phyloP scores from a whole-genome alignment of 495 filamentous ascomycete genomes.

The Amorphotheca resinae region DNA sequence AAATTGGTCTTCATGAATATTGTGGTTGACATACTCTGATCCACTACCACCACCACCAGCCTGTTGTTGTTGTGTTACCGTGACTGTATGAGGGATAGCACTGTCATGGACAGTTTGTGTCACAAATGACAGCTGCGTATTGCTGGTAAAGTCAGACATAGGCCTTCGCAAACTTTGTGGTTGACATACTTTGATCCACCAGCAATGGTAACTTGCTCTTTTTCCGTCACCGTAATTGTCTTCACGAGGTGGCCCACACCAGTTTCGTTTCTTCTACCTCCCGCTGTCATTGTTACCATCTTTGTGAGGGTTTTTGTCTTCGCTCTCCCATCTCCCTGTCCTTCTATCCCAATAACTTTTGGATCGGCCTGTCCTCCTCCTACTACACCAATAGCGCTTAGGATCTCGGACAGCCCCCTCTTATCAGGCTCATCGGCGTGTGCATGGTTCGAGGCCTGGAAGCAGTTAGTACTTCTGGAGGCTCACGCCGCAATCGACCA shows the following conservation, averaged over 20 bases:
- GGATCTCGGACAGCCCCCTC: slow-evolving; percentile 13
- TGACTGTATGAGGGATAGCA: no score
- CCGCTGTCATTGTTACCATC: slow-evolving; percentile 8
- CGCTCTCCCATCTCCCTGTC: not conserved
- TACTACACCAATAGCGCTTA: slow-evolving; percentile 5
- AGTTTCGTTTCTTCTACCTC: slow-evolving; percentile 7
- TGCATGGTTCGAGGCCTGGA: slow-evolving; percentile 7
- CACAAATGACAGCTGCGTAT: slow-evolving; percentile 25
- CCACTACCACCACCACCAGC: not conserved
- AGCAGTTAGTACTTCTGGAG: slow-evolving; percentile 1
- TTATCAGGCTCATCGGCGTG: slow-evolving; percentile 1
- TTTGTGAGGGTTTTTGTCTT: slow-evolving; percentile 11
- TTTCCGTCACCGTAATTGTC: slow-evolving; percentile 8
- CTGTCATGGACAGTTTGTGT: slow-evolving; percentile 27
- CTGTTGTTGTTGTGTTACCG: slow-evolving; percentile 3
- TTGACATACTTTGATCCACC: not conserved
- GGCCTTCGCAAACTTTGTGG: not conserved
- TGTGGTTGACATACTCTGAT: not conserved
- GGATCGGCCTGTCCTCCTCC: slow-evolving; percentile 1
- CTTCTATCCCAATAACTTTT: not conserved
- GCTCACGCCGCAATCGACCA: not conserved
- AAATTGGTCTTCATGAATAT: not conserved
- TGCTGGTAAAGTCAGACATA: slow-evolving; percentile 4
- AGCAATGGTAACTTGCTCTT: slow-evolving; percentile 1
- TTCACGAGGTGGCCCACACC: slow-evolving; percentile 1